Conservation (phyloP, 148 eudicot species). For the Rheum nobile region DNA sequence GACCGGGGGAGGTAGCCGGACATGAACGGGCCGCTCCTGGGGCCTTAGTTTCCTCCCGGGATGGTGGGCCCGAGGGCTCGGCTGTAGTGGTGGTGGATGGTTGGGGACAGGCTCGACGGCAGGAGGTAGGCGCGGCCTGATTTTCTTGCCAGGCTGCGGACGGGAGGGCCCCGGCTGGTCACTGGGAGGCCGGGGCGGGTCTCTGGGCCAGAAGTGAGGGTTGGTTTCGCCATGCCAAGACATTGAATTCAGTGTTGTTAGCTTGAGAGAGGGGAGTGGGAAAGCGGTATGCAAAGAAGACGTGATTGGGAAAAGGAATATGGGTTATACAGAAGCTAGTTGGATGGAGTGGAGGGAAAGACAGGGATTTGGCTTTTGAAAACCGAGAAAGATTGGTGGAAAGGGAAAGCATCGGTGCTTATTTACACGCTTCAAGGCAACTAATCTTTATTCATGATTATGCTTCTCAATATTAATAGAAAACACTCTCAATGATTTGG, state of each 20-base stretch:
- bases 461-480: background rate
- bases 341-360: constrained; percentile 10
- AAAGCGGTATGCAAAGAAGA: background rate
- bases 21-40: background rate
- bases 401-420: constrained; percentile 48
- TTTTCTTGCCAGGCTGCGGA: background rate
- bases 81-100: too few species aligned
- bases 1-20: background rate
- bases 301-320: background rate
- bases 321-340: background rate
- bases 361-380: background rate
- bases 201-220: constrained; percentile 1
- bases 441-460: constrained; percentile 27
- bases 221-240: constrained; percentile 26
- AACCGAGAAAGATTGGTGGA: constrained; percentile 14
- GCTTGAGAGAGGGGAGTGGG: background rate
- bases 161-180: constrained; percentile 8
- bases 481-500: too few species aligned
- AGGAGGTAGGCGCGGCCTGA: background rate
- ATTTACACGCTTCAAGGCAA: constrained; percentile 43
- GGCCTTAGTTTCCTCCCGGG: background rate
- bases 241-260: constrained; percentile 10
- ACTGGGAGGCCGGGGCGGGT: constrained; percentile 6
- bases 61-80: background rate
- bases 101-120: background rate